phyloP scores from a whole-genome alignment of 2,329 filamentous ascomycete species.

The Arachnomyces sp. region DNA sequence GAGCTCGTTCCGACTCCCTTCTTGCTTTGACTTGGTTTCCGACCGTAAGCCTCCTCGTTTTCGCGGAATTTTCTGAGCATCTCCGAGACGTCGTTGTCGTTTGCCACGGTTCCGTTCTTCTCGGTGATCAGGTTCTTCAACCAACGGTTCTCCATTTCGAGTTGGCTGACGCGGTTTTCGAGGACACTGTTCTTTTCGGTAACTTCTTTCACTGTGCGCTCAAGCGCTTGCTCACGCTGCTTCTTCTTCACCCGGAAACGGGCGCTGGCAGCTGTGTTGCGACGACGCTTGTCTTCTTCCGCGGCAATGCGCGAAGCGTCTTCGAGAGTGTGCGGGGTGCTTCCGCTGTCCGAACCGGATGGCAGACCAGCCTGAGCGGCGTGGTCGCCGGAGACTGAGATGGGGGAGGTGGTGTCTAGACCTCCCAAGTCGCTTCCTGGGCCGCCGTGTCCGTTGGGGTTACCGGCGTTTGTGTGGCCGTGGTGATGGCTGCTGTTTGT shows the following conservation, averaged over 20 bases:
- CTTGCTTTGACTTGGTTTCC: constrained; percentile 14
- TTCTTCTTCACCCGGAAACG: constrained; percentile 95
- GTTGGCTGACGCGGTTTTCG: constrained; percentile 63
- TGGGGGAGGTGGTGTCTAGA: constrained; percentile 10
- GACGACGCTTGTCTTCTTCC: constrained; percentile 81
- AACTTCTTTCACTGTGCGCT: constrained; percentile 74
- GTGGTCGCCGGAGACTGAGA: constrained; percentile 28
- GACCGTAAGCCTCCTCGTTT: constrained; percentile 18
- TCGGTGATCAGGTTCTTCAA: constrained; percentile 71
- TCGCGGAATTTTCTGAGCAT: constrained; percentile 35
- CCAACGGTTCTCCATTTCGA: constrained; percentile 80
- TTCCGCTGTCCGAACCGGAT: not conserved
- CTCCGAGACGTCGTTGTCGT: constrained; percentile 32
- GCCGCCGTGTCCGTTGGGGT: not conserved
- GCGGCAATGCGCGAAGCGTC: constrained; percentile 64
- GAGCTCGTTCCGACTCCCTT: constrained; percentile 20
- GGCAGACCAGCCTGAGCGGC: constrained; percentile 21
- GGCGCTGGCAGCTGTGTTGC: constrained; percentile 81
- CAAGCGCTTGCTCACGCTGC: constrained; percentile 79
- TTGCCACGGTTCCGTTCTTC: constrained; percentile 54
- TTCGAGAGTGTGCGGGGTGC: constrained; percentile 51
- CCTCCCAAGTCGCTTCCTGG: not conserved
- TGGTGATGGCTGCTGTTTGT: not conserved
- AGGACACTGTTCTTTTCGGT: constrained; percentile 67
- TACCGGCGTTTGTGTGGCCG: not conserved